Percentiles rank a stretch among this genome's conserved stretches.
Conservation (phyloP, 768 basidiomycete genomes). For the Podaxis pistillaris region DNA sequence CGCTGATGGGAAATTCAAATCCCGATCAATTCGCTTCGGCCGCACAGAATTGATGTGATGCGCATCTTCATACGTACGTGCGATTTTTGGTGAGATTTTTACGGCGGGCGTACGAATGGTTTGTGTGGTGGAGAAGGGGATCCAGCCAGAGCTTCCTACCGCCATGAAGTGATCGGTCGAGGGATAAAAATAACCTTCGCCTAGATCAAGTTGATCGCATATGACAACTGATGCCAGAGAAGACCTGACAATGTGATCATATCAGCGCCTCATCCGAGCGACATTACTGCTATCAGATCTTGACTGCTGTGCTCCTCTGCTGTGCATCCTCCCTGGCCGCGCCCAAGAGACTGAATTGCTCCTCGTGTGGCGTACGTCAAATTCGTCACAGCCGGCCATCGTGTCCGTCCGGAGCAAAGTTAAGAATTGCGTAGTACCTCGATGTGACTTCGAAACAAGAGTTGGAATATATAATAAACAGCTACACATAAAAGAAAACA, state of each 20-base stretch:
- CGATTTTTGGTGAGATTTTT: background rate
- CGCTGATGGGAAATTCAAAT: constrained; percentile 4
- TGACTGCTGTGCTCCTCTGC: background rate
- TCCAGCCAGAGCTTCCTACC: background rate
- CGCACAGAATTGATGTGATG: background rate
- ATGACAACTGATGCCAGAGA: background rate
- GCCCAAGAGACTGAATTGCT: background rate
- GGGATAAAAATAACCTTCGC: background rate
- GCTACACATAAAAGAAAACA: too few species aligned
- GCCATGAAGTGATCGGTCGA: background rate
- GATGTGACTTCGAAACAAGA: too few species aligned
- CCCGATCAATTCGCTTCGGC: constrained; percentile 1
- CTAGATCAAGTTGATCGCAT: background rate
- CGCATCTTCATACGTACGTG: background rate
- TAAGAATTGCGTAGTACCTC: background rate
- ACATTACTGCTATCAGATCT: background rate
- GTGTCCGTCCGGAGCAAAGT: background rate
- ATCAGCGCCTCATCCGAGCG: background rate
- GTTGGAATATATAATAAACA: too few species aligned
- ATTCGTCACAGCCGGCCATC: background rate
- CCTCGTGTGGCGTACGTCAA: background rate
- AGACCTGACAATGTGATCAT: background rate
- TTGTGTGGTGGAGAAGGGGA: background rate
- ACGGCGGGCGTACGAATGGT: background rate
- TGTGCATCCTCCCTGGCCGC: background rate